These are phyloP conservation scores for Narthecium ossifragum DNA, from an alignment of 106 monocot species.

Conservation along the genomic window DNA sequence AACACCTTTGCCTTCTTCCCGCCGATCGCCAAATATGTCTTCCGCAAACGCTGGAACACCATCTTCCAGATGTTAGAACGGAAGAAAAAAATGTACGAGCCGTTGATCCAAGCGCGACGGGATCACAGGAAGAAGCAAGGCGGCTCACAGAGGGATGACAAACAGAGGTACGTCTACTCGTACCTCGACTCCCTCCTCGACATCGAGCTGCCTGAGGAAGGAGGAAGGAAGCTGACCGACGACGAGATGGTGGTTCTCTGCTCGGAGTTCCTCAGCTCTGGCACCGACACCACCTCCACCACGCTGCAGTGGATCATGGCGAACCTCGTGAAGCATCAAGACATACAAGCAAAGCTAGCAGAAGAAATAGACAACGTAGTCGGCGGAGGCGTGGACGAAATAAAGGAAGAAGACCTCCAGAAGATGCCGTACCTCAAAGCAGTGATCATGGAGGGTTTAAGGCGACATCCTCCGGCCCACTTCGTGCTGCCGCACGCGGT, in stretches of 20 bases:
- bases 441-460: background rate
- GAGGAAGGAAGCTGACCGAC: conserved; percentile 18
- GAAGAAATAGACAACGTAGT: background rate
- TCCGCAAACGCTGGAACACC: background rate
- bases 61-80: background rate
- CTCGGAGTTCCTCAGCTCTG: conserved; percentile 26
- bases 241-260: conserved; percentile 32
- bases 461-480: background rate
- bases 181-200: conserved; percentile 6
- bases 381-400: background rate
- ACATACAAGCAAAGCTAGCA: background rate
- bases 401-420: background rate
- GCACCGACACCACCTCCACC: conserved; percentile 21
- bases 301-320: conserved; percentile 14
- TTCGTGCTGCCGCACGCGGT: background rate
- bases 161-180: background rate
- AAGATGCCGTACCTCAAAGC: conserved; percentile 6
- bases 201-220: conserved; percentile 15
- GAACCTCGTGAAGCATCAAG: background rate
- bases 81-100: background rate
- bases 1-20: conserved; percentile 3
- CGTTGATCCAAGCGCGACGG: background rate
- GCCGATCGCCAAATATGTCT: background rate
- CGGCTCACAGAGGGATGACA: conserved; percentile 3
- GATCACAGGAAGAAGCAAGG: conserved; percentile 6